Base-by-base conservation (phyloP, 2,329 filamentous ascomycete species). In the Simplicillium sp. region DNA sequence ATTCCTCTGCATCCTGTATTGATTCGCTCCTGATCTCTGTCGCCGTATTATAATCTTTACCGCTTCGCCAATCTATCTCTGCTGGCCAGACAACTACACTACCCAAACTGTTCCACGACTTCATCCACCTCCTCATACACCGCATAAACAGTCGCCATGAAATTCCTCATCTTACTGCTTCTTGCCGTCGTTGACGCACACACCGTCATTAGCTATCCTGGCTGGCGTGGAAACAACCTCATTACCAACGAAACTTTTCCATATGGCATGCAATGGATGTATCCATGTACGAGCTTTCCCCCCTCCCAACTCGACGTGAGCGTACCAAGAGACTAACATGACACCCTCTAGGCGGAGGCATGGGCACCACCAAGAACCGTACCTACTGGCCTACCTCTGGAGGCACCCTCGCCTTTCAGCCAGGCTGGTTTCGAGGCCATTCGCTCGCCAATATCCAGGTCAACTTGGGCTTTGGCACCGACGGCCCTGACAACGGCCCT, bases 361-460 rank as follows among this genome's bases (percentile, higher is more conserved):
- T 90, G 67, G 69, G 71, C 36, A 75, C 77, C 31, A 84, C 86
- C 0, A 72, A 64, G 35, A 97, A 98, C 66, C 80, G 90, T 47
- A 95, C 92, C 12, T 86, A 83, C 66, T 97, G 92, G 92, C 89
- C 92, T 13, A 73, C 87, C 38, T 77, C 67, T 25, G 92, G 92
- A 50, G 92, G 92, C 46, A 87, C 88, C n/a, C 56, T 98, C 45
- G 76, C 87, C 38, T 74, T 96, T 54, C 90, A 97, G 57, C 92
- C 92, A 0, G 92, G 90, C 54, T 97, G 92, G 92, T 96, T 96
- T 69, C 80, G 82, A 44, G 92, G 92, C 48, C 92, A 97, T 60
- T 61, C 75, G 29, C 82, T 78, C 6, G 90, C 88, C 14, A 77
- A 87, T 52, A 73, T 95, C 57, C 95, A 94, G 66, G 70, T 97